phyloP scores from a whole-genome alignment of 2,329 filamentous ascomycete species.

The Arthrobotrys entomopaga region DNA sequence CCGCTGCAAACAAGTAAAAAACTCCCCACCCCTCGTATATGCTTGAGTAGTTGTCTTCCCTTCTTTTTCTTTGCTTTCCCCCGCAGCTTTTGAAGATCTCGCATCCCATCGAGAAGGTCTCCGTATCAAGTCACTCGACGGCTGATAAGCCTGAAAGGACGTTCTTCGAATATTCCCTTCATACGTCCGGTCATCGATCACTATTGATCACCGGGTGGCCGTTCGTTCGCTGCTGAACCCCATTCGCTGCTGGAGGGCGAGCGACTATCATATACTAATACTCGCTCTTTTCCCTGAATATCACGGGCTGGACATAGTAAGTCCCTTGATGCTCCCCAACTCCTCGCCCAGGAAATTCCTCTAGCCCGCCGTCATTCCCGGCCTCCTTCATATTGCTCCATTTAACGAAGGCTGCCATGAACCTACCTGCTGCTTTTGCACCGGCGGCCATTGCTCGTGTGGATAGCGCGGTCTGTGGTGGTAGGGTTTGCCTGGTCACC shows the following conservation, averaged over 20 bases:
- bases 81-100: slow-evolving; percentile 38
- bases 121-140: slow-evolving; percentile 6
- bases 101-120: slow-evolving; percentile 49
- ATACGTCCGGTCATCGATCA: neutral
- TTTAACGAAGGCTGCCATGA: slow-evolving; percentile 54
- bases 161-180: slow-evolving; percentile 37
- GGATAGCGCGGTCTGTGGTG: slow-evolving; percentile 26
- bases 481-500: slow-evolving; percentile 46
- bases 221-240: slow-evolving; percentile 12
- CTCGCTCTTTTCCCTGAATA: slow-evolving; percentile 50
- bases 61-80: slow-evolving; percentile 10
- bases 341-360: slow-evolving; percentile 41
- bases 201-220: slow-evolving; percentile 18
- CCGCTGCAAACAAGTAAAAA: slow-evolving; percentile 17
- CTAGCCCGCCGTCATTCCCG: slow-evolving; percentile 15
- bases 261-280: slow-evolving; percentile 38
- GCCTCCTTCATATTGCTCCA: slow-evolving; percentile 27
- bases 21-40: slow-evolving; percentile 48
- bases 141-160: slow-evolving; percentile 20
- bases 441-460: slow-evolving; percentile 17
- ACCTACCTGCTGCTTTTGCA: slow-evolving; percentile 53
- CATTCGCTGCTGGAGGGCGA: slow-evolving; percentile 4
- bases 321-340: slow-evolving; percentile 40
- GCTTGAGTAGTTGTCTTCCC: no score
- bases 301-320: slow-evolving; percentile 48